Evolutionary conservation across 2,329 filamentous ascomycete species (phyloP).

Genomic region (Aplosporella prunicola): DNA sequence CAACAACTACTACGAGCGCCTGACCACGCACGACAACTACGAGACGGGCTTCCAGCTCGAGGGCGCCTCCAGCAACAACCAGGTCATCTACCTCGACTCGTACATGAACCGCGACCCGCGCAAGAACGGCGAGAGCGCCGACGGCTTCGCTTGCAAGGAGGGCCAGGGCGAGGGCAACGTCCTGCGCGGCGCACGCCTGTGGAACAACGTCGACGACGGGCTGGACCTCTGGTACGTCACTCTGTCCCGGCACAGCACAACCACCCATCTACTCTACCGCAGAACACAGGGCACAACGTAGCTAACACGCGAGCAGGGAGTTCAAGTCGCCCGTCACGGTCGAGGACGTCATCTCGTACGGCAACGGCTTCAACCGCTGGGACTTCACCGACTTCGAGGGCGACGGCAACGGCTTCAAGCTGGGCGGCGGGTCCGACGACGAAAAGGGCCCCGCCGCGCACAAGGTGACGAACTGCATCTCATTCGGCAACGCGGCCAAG

Average conservation of each 20-base stretch:
- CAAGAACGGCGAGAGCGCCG: conserved; percentile 44
- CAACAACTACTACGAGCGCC: conserved; percentile 28
- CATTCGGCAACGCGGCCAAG: conserved; percentile 36
- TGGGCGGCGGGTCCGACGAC: conserved; percentile 29
- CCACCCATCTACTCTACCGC: background rate
- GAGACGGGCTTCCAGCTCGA: conserved; percentile 32
- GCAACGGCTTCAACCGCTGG: conserved; percentile 40
- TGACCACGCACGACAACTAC: conserved; percentile 32
- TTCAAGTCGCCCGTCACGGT: conserved; percentile 37
- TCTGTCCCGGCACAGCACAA: background rate
- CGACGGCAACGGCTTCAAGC: conserved; percentile 43
- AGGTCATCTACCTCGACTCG: conserved; percentile 19
- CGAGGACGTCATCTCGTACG: conserved; percentile 38
- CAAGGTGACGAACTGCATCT: conserved; percentile 36
- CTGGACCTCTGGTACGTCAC: conserved; percentile 31
- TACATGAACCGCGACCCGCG: conserved; percentile 29
- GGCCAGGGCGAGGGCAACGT: conserved; percentile 39
- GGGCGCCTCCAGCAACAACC: conserved; percentile 20
- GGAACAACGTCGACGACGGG: conserved; percentile 45
- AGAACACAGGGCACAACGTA: background rate
- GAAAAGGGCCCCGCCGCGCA: conserved; percentile 32
- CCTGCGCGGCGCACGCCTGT: conserved; percentile 37
- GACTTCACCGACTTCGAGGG: conserved; percentile 34
- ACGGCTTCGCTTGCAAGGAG: conserved; percentile 41
- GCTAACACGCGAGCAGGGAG: conserved; percentile 13